Base-by-base conservation (phyloP, 2,329 filamentous ascomycete genomes). In the Didymella pomorum region DNA sequence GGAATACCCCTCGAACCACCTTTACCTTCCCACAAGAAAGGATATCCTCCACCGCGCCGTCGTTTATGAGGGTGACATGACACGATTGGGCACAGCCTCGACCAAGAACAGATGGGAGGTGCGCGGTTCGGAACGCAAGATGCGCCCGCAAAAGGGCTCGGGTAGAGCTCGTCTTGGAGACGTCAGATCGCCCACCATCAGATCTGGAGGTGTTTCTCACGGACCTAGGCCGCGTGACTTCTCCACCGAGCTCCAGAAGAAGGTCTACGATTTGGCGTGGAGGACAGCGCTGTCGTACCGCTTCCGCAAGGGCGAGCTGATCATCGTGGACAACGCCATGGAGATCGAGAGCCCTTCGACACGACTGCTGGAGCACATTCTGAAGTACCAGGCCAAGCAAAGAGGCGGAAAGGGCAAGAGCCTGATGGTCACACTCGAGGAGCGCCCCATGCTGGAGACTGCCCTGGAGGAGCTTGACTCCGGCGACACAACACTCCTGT, bases 201-300 rank as follows among this genome's bases (percentile, higher is more conserved):
- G 84, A 62, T 95, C 95, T 64, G 95, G 95, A 78, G 94, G 93
- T 78, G 94, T 96, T 69, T 83, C 88, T 0, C 92, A 93, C 72
- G 95, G 95, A n/a, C 95, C 95, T 26, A 89, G 93, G 69, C 93
- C 93, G 25, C 86, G 95, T 75, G 92, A 98, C 80, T 99, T 99
- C 74, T 86, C 87, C 60, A 96, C 93, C 21, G 85, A 85, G 16
- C 83, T 99, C 54, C 93, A 90, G 69, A 85, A 85, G 74, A 98
- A 98, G 81, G 87, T 97, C 46, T 99, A 99, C 81, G 93, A 98
- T 79, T 84, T 96, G 69, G 95, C 95, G 10, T 98, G 92, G 92
- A 87, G 95, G 74, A 98, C 91, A 42, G 95, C 95, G 11, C 84
- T 99, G 65, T 95, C 90, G 72, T 96, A 97, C 81, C 88, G 95